Conservation (phyloP, 1,284 basidiomycete genomes). For the Inonotus obliquus region DNA sequence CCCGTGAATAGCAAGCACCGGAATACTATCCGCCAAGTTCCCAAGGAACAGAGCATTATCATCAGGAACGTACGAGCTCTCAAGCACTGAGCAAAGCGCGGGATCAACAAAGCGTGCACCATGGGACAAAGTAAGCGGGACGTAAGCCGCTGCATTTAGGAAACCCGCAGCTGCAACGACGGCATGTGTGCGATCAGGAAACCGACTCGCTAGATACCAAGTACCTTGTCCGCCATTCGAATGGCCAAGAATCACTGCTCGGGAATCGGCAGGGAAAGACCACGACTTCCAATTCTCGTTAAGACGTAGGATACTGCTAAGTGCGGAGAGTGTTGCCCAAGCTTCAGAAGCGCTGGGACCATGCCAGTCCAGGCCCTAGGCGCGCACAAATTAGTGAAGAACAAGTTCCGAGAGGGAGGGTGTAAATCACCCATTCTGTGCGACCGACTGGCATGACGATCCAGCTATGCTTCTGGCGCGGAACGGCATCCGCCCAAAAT, state of each 20-base stretch:
- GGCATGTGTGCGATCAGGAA: conserved; percentile 75
- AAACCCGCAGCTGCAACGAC: conserved; percentile 74
- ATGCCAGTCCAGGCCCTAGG: conserved; percentile 82
- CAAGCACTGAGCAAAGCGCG: conserved; percentile 61
- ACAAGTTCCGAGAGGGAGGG: background rate
- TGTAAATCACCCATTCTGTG: conserved; percentile 60
- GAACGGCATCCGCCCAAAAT: conserved; percentile 60
- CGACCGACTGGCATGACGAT: conserved; percentile 67
- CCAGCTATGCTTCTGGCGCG: conserved; percentile 58
- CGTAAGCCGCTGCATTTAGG: conserved; percentile 82
- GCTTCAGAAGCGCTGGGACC: conserved; percentile 66
- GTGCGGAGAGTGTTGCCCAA: conserved; percentile 50
- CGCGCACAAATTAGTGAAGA: background rate
- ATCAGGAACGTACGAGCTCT: conserved; percentile 70
- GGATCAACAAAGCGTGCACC: conserved; percentile 70
- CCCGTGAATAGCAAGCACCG: conserved; percentile 78
- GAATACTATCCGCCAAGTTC: conserved; percentile 61
- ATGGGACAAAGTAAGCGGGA: conserved; percentile 67
- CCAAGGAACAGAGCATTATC: conserved; percentile 84
- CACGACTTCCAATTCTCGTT: conserved; percentile 39
- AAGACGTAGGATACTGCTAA: conserved; percentile 40
- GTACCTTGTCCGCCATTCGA: conserved; percentile 92
- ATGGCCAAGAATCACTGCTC: conserved; percentile 73
- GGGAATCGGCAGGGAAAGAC: conserved; percentile 34
- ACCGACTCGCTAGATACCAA: conserved; percentile 74